Base-by-base conservation (phyloP, 2,329 filamentous ascomycete genomes). In the Huntiella savannae region DNA sequence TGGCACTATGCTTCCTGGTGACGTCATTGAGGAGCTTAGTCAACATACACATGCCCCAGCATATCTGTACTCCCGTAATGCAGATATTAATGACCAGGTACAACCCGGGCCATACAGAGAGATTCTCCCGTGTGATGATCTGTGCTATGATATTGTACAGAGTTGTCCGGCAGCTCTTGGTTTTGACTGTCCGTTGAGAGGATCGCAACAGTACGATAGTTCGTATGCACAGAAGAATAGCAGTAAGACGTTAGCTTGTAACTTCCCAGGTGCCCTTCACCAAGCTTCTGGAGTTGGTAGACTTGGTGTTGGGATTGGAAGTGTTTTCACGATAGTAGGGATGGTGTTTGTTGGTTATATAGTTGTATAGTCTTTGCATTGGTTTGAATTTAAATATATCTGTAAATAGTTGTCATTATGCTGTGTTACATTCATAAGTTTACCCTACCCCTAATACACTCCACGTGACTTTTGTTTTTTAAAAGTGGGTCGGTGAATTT, bases 21-120 rank as follows among this genome's bases (percentile, higher is more conserved):
- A 36, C 4, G 15, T 52, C 34, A 54, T 63, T 8, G 53, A 44
- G 4, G 44, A 53, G 2, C 53, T 57, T 16, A 49, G 54, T 4
- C 53, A 59, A 8, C 58, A 53, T 15, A 63, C 68, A 3, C 45
- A 39, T 28, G 40, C 32, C 2, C 43, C 45, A 5, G 45, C 47
- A 3, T 51, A 39, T 10, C 77, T 70, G 48, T 60, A 63, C 6
- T 83, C 79, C 10, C 73, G 87, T 13, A 88, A 85, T 55, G 57
- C 69, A 0, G 63, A 73, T 41, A 91, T 96, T 53, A 86, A 95
- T 55, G 55, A 65, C 2, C 53, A 63, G 1, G 75, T 96, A 49
- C 62, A 69, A 51, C 87, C 91, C 0, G 91, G 91, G 0, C 91
- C 91, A 0, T 96, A 98, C 63, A 92, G 87, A 58, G 91, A 98